A percentile compares a stretch with the other conserved stretches of the same genome.
phyloP scores from a whole-genome alignment of 2,329 filamentous ascomycete genomes.

The Colletotrichum melonis region DNA sequence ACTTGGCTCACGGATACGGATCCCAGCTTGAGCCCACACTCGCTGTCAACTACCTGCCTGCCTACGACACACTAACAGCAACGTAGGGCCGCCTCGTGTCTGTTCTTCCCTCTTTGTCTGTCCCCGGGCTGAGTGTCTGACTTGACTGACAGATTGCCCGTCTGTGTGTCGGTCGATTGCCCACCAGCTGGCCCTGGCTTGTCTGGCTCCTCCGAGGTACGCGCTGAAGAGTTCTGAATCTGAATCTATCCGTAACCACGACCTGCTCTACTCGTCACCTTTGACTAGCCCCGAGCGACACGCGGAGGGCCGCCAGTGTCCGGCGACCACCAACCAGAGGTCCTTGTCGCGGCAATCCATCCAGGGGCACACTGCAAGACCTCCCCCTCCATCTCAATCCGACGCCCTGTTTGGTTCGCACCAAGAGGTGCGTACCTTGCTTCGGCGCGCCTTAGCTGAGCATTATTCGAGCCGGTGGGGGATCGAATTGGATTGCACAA shows the following conservation, averaged over 20 bases:
- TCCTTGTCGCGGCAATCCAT: neutral
- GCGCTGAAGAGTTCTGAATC: constrained; percentile 14
- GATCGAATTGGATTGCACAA: constrained; percentile 33
- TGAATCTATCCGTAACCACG: constrained; percentile 3
- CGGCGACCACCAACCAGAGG: neutral
- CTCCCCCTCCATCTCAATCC: constrained; percentile 24
- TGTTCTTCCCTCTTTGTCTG: constrained; percentile 2
- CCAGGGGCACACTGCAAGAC: constrained; percentile 14
- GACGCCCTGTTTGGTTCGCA: constrained; percentile 24
- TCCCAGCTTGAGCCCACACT: neutral
- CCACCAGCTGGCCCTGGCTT: neutral
- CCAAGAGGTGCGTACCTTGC: constrained; percentile 23
- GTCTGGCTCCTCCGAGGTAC: neutral
- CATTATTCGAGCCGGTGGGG: constrained; percentile 16
- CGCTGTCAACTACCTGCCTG: neutral
- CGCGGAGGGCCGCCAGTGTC: neutral
- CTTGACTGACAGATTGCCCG: constrained; percentile 5
- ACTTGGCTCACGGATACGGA: constrained; percentile 12
- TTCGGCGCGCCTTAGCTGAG: constrained; percentile 15
- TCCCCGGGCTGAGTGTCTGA: neutral
- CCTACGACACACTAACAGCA: neutral
- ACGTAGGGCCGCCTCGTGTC: neutral
- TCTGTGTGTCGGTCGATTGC: constrained; percentile 19
- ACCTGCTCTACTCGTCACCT: constrained; percentile 6
- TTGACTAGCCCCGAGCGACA: neutral